A percentile compares a stretch with the other conserved stretches of the same genome.
Conservation (phyloP, 2,329 filamentous ascomycete genomes). For the Ustilaginoidea virens region DNA sequence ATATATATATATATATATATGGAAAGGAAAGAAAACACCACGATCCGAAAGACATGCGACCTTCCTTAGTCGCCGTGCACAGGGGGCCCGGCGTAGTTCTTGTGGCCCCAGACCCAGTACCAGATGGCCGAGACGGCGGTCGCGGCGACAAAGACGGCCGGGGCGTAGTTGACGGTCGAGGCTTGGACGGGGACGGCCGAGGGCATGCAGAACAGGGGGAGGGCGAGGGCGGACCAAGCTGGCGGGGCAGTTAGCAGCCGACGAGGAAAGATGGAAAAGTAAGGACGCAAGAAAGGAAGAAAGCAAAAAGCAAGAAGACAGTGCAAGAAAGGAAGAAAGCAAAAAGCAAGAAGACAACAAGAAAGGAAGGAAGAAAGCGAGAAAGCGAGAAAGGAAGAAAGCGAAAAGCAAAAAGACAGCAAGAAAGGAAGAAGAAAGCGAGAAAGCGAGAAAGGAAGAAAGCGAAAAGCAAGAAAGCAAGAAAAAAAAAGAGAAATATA, state of each 20-base stretch:
- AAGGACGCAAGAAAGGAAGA: slow-evolving; percentile 5
- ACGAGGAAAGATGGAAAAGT: too few species aligned
- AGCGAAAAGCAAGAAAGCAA: too few species aligned
- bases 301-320: background rate
- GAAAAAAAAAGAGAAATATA: too few species aligned
- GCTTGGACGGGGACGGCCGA: slow-evolving; percentile 42
- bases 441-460: too few species aligned
- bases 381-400: slow-evolving; percentile 5
- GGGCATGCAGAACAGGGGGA: slow-evolving; percentile 64
- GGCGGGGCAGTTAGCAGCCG: too few species aligned
- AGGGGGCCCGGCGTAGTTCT: slow-evolving; percentile 52
- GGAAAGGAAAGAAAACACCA: slow-evolving; percentile 1
- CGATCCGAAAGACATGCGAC: too few species aligned
- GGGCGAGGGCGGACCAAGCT: slow-evolving; percentile 53
- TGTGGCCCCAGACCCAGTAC: slow-evolving; percentile 56
- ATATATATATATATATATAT: background rate
- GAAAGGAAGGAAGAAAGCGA: background rate
- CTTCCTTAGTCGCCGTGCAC: slow-evolving; percentile 19
- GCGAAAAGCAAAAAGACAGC: background rate
- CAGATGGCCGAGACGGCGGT: slow-evolving; percentile 43
- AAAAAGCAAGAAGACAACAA: too few species aligned
- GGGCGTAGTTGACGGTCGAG: slow-evolving; percentile 55
- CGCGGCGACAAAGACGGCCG: slow-evolving; percentile 57
- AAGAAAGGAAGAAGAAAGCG: too few species aligned
- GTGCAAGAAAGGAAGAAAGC: too few species aligned